phyloP scores from a whole-genome alignment of 2,329 filamentous ascomycete species.

The Microsporum canis region DNA sequence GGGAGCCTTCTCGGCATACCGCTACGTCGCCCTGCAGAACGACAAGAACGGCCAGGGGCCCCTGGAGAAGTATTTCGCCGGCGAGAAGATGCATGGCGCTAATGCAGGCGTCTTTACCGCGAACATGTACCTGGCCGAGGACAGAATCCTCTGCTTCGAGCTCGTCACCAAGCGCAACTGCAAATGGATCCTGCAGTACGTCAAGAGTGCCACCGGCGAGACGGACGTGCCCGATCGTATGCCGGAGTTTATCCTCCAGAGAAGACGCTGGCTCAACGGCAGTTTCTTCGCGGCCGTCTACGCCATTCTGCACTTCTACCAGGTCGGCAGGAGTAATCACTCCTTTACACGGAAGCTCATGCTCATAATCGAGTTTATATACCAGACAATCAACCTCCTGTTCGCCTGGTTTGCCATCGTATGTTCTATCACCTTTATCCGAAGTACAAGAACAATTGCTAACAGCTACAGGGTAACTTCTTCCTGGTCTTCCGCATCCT shows the following conservation, averaged over 20 bases:
- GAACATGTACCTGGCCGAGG: slow-evolving; percentile 52
- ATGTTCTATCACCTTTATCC: slow-evolving; percentile 18
- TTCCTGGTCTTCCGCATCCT: slow-evolving; percentile 98
- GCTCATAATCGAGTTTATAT: slow-evolving; percentile 85
- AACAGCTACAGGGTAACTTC: slow-evolving; percentile 62
- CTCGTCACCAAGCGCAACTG: slow-evolving; percentile 95
- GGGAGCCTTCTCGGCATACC: slow-evolving; percentile 96
- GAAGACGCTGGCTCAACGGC: slow-evolving; percentile 93
- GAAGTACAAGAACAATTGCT: slow-evolving; percentile 7
- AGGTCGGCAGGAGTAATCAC: slow-evolving; percentile 90
- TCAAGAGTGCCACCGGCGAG: slow-evolving; percentile 93
- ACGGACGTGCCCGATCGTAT: slow-evolving; percentile 93
- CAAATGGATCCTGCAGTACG: slow-evolving; percentile 94
- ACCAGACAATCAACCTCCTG: slow-evolving; percentile 90
- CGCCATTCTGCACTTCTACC: slow-evolving; percentile 85
- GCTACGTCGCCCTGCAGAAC: slow-evolving; percentile 88
- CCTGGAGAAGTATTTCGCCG: slow-evolving; percentile 91
- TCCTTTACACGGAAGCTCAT: slow-evolving; percentile 75
- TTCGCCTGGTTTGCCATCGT: slow-evolving; percentile 97
- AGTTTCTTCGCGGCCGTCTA: slow-evolving; percentile 98
- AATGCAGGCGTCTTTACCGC: slow-evolving; percentile 95
- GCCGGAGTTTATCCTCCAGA: slow-evolving; percentile 88
- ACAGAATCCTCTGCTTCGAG: slow-evolving; percentile 51
- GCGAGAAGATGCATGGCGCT: slow-evolving; percentile 87
- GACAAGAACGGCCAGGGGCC: slow-evolving; percentile 91